Evolutionary conservation across 2,329 filamentous ascomycete genomes (phyloP).

Genomic region (Aplosporella prunicola): DNA sequence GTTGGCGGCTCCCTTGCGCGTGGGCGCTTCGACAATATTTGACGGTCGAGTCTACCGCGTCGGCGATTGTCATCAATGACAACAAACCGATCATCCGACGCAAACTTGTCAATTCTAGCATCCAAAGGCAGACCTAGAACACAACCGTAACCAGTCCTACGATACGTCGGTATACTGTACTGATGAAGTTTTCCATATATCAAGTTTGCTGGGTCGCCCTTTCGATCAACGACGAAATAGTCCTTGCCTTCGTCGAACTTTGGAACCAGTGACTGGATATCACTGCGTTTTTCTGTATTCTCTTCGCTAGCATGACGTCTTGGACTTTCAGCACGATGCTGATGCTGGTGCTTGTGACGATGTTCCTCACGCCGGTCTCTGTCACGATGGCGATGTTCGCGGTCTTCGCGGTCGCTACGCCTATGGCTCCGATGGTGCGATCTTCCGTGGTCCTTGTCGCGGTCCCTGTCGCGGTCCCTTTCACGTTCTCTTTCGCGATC

Average conservation of each 20-base stretch:
- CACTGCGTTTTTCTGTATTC: neutral
- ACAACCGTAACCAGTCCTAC: slow-evolving; percentile 56
- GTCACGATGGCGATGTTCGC: neutral
- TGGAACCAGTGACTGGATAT: neutral
- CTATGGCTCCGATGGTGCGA: neutral
- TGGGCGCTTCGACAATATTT: slow-evolving; percentile 26
- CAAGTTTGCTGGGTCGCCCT: slow-evolving; percentile 67
- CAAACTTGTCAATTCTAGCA: slow-evolving; percentile 58
- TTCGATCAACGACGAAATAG: slow-evolving; percentile 57
- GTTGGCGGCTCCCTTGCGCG: slow-evolving; percentile 19
- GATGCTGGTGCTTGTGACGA: neutral
- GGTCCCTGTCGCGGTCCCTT: neutral
- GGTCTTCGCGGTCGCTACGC: neutral
- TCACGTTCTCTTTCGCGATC: neutral
- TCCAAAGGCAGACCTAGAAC: slow-evolving; percentile 56
- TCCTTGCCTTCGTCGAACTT: slow-evolving; percentile 13
- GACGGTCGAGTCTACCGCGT: slow-evolving; percentile 39
- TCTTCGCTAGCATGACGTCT: neutral
- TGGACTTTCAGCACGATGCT: no score
- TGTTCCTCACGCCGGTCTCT: neutral
- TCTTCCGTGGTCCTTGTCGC: neutral
- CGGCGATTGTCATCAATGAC: slow-evolving; percentile 22
- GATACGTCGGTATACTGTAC: slow-evolving; percentile 62
- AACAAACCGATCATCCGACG: slow-evolving; percentile 42
- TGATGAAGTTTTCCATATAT: slow-evolving; percentile 66